Evolutionary conservation across 1,139 yeast species (phyloP), one percentile per base, ranked within the genome.

Genomic region (Nakaseomyces nivariensis): DNA sequence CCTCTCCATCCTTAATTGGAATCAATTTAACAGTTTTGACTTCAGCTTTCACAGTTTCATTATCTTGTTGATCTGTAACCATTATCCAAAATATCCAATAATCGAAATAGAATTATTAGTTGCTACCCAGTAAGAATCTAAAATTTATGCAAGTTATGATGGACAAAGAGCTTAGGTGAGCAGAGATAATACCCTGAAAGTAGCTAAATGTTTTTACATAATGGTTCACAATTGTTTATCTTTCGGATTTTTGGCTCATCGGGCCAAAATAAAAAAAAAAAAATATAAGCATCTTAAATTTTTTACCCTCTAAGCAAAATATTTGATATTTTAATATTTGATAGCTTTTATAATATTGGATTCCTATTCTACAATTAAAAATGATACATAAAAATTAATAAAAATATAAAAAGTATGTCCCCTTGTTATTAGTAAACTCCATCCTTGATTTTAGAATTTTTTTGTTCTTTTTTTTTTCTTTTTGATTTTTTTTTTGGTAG

Each of bases 301-400:
- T 29, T 29, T 29, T 29, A 29, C 31, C 31, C 31, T 29, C 31
- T 3, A 29, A 29, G 31, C 6, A 29, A 29, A 7, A 29, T 29
- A 29, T 29, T 7, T 29, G 9, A 29, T 29, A 29, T 29, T 29
- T 17, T 17, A 17, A 29, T 25, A 9, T 24, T 6, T 38, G 31
- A 25, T 38, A 24, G 29, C 11, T 25, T 38, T 38, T 33, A 33
- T 29, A 10, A 33, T 33, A 33, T n/a, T 38, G 42, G 31, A 38
- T 38, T 38, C 42, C 42, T 38, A 38, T 38, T 38, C 31, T 38
- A 38, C 42, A 38, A n/a, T 38, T 33, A 33, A 33, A 38, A 38
- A 25, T 38, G 42, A 38, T 38, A 38, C 42, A 38, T 38, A 38
- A 33, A 33, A 33, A 10, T 33, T 33, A 33, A 11, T 33, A 33